These are phyloP conservation scores for Cokeromyces recurvatus DNA, from an alignment of 371 early-diverging fungal species.

Conservation along the genomic window DNA sequence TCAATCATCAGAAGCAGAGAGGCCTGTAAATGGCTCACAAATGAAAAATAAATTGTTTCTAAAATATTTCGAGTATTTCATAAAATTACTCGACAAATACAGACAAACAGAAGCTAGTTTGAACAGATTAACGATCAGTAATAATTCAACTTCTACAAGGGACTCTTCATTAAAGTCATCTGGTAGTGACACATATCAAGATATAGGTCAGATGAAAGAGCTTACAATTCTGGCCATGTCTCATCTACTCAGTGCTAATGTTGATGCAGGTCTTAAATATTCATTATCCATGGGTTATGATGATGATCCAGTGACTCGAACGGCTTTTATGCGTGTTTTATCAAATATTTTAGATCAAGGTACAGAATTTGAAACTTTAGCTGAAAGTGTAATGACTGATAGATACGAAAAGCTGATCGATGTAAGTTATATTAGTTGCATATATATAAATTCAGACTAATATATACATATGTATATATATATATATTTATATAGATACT, in stretches of 20 bases:
- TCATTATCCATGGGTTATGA: slow-evolving; percentile 89
- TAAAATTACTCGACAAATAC: slow-evolving; percentile 79
- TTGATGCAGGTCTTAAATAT: slow-evolving; percentile 85
- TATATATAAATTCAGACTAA: background rate
- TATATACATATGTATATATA: background rate
- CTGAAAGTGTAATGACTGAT: slow-evolving; percentile 68
- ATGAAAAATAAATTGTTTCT: slow-evolving; percentile 73
- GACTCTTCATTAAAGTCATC: slow-evolving; percentile 1
- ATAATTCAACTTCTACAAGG: background rate
- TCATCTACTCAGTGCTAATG: slow-evolving; percentile 84
- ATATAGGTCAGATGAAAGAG: slow-evolving; percentile 68
- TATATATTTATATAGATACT: slow-evolving; percentile 34
- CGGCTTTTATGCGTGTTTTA: slow-evolving; percentile 88
- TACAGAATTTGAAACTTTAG: slow-evolving; percentile 79
- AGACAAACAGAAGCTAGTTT: slow-evolving; percentile 49
- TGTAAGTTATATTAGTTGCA: slow-evolving; percentile 22
- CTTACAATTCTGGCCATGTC: slow-evolving; percentile 83
- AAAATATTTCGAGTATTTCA: slow-evolving; percentile 81
- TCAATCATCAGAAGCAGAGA: slow-evolving; percentile 63
- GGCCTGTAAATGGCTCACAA: slow-evolving; percentile 53
- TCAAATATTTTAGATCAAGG: slow-evolving; percentile 86
- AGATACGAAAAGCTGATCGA: slow-evolving; percentile 75
- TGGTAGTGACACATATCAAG: slow-evolving; percentile 23
- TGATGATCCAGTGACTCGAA: slow-evolving; percentile 82
- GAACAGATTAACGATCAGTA: background rate